Percentiles rank a stretch among this genome's conserved stretches.
phyloP scores from a whole-genome alignment of 176 grass and related monocot genomes.

The Luzula sylvatica region DNA sequence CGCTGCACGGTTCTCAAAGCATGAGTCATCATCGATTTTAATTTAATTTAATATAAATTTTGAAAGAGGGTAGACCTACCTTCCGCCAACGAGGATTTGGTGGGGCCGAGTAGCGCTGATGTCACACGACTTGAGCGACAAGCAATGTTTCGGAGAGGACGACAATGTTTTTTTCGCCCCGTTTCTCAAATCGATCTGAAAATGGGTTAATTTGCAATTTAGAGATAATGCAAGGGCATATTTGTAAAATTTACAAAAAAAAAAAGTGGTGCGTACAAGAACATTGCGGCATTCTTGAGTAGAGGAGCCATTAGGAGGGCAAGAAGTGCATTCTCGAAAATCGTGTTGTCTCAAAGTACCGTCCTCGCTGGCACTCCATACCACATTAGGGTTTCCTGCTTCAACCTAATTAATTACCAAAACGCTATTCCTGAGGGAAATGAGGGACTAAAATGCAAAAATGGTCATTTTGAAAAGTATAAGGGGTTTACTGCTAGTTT shows the following conservation, averaged over 20 bases:
- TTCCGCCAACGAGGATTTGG: slow-evolving; percentile 88
- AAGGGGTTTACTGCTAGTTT: slow-evolving; percentile 67
- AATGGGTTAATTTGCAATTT: too few relatives aligned
- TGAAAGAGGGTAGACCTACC: slow-evolving; percentile 34
- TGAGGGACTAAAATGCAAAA: slow-evolving; percentile 1
- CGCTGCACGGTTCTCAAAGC: slow-evolving; percentile 33
- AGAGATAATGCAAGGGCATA: not conserved
- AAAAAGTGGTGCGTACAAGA: slow-evolving; percentile 40
- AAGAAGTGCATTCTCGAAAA: slow-evolving; percentile 71
- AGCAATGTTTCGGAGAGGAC: slow-evolving; percentile 48
- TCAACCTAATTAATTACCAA: slow-evolving; percentile 50
- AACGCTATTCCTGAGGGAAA: slow-evolving; percentile 7
- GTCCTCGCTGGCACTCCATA: slow-evolving; percentile 96
- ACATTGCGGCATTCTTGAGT: slow-evolving; percentile 90
- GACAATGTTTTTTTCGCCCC: slow-evolving; percentile 84
- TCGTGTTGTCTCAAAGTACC: slow-evolving; percentile 96
- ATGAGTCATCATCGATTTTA: slow-evolving; percentile 13
- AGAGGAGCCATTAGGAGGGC: slow-evolving; percentile 56
- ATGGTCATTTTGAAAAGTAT: not conserved
- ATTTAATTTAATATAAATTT: too few relatives aligned
- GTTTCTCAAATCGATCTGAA: slow-evolving; percentile 80
- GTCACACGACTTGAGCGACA: slow-evolving; percentile 85
- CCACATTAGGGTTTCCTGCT: slow-evolving; percentile 77
- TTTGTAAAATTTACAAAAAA: not conserved
- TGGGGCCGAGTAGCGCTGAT: slow-evolving; percentile 85